Conservation (phyloP, 2,329 filamentous ascomycete genomes). For the Ophiobolus disseminans region DNA sequence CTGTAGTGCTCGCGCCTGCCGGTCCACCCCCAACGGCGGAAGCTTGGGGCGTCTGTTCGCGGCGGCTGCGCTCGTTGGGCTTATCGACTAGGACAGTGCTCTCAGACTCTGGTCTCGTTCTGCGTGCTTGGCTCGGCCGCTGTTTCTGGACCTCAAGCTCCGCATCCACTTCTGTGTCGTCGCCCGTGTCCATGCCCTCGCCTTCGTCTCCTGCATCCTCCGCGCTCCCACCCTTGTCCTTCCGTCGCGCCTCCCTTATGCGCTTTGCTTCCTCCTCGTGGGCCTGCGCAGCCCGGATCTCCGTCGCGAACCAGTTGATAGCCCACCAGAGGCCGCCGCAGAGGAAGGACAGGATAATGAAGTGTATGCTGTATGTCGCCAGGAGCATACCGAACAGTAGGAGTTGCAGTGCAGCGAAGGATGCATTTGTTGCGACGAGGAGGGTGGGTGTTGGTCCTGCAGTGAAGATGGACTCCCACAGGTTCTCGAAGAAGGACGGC, state of each 20-base stretch:
- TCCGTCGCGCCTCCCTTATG: conserved; percentile 50
- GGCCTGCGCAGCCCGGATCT: conserved; percentile 58
- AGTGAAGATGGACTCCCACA: conserved; percentile 93
- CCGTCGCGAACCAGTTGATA: conserved; percentile 95
- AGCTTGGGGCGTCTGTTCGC: conserved; percentile 28
- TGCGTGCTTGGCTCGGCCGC: conserved; percentile 24
- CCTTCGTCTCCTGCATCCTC: conserved; percentile 31
- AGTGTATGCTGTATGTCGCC: conserved; percentile 87
- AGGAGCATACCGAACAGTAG: conserved; percentile 78
- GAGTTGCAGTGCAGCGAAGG: conserved; percentile 84
- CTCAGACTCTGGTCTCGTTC: conserved; percentile 35
- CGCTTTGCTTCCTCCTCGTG: conserved; percentile 59
- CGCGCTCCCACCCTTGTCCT: conserved; percentile 49
- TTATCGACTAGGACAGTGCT: conserved; percentile 46
- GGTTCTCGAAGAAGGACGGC: conserved; percentile 69
- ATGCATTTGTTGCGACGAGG: conserved; percentile 85
- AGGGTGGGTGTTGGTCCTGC: conserved; percentile 88
- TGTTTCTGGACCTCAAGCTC: conserved; percentile 43
- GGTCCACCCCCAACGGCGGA: conserved; percentile 16
- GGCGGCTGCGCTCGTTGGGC: conserved; percentile 23
- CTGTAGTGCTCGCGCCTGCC: conserved; percentile 35
- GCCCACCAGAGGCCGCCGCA: conserved; percentile 86
- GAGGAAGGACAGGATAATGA: conserved; percentile 79
- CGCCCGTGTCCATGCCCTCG: conserved; percentile 53
- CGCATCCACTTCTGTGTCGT: conserved; percentile 56